These are phyloP conservation scores for Apiotrichum domesticum DNA, from an alignment of 1,284 basidiomycete species.

Conservation along the genomic window DNA sequence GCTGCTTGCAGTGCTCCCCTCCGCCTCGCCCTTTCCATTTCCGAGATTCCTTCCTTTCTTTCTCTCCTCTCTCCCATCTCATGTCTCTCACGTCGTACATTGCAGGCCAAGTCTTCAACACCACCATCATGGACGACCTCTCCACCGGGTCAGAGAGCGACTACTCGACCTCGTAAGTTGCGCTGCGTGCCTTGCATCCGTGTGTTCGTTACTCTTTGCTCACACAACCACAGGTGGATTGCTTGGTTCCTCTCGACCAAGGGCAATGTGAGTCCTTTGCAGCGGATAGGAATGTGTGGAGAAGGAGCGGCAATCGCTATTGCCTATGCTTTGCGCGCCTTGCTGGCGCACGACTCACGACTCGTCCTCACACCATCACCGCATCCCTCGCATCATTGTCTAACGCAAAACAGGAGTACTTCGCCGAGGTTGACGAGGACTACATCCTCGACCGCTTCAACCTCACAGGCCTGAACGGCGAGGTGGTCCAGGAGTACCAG, in stretches of 20 bases:
- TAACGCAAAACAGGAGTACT: conserved; percentile 65
- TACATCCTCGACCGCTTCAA: conserved; percentile 99
- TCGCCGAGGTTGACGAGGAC: conserved; percentile 98
- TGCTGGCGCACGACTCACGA: too few relatives aligned
- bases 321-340: too few relatives aligned
- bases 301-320: too few relatives aligned
- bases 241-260: conserved; percentile 93
- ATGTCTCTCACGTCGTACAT: conserved; percentile 2
- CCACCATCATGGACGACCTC: conserved; percentile 41
- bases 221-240: conserved; percentile 67
- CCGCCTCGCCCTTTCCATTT: not conserved
- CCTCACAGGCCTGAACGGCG: conserved; percentile 91
- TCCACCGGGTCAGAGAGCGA: conserved; percentile 48
- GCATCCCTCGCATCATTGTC: not conserved
- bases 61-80: not conserved
- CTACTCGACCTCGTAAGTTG: conserved; percentile 45
- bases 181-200: too few relatives aligned
- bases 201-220: not conserved
- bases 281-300: too few relatives aligned
- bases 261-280: conserved; percentile 37
- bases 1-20: too few relatives aligned
- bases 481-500: conserved; percentile 82
- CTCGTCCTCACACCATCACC: not conserved
- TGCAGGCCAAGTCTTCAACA: conserved; percentile 1
- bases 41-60: not conserved